These are phyloP conservation scores for Sparassis latifolia DNA, from an alignment of 1,284 basidiomycete species.

Conservation along the genomic window DNA sequence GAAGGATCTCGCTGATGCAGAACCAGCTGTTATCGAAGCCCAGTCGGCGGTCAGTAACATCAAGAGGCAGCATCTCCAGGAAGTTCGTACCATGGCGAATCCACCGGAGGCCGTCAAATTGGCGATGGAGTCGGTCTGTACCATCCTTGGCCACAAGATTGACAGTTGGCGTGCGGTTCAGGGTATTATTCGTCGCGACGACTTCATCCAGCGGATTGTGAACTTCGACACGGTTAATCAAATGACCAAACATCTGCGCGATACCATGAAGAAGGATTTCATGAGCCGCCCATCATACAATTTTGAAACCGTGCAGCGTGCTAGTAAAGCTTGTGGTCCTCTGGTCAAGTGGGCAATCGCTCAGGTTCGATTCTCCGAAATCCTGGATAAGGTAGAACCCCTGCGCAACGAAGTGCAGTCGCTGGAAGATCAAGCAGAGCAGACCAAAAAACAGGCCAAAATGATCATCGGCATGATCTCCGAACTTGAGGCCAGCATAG, in stretches of 20 bases:
- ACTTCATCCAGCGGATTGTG: conserved; percentile 96
- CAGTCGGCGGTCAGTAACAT: conserved; percentile 96
- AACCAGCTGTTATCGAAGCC: conserved; percentile 94
- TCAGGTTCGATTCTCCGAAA: conserved; percentile 96
- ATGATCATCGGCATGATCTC: conserved; percentile 90
- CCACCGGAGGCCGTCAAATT: conserved; percentile 97
- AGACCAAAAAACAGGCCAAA: conserved; percentile 87
- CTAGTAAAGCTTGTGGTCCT: conserved; percentile 96
- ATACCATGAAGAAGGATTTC: conserved; percentile 92
- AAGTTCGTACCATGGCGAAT: conserved; percentile 98
- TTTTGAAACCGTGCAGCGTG: conserved; percentile 93
- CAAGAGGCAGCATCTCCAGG: conserved; percentile 93
- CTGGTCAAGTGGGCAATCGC: conserved; percentile 98
- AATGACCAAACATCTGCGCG: conserved; percentile 88
- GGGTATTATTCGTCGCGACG: conserved; percentile 92
- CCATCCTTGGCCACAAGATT: conserved; percentile 94
- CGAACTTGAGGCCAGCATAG: conserved; percentile 92
- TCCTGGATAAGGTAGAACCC: conserved; percentile 96
- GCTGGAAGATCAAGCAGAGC: conserved; percentile 87
- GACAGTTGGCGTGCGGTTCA: conserved; percentile 98
- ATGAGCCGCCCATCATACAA: conserved; percentile 89
- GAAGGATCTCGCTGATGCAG: conserved; percentile 94
- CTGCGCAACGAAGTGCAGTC: conserved; percentile 93
- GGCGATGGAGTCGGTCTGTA: conserved; percentile 99
- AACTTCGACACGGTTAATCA: conserved; percentile 91